Percentiles rank a stretch among this genome's conserved stretches.
Conservation (phyloP, 2,329 filamentous ascomycete genomes). For the Cladosporium phlei region DNA sequence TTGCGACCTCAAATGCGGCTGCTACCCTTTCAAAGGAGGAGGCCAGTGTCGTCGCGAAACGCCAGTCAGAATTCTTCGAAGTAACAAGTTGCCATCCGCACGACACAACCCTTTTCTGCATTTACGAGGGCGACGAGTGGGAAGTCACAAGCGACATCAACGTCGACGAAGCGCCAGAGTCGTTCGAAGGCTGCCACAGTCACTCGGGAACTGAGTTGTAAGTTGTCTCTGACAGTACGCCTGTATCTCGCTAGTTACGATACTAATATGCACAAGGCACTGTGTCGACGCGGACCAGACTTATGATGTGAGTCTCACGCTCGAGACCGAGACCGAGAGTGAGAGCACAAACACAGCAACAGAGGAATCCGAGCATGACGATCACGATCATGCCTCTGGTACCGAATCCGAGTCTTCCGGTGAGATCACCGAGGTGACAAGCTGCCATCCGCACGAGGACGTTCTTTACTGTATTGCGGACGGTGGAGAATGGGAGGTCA, state of each 20-base stretch:
- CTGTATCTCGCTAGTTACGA: too few species aligned
- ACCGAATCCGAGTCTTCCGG: not conserved
- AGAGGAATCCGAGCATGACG: not conserved
- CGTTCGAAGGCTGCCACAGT: conserved; percentile 4
- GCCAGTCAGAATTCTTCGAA: not conserved
- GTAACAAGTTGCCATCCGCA: conserved; percentile 5
- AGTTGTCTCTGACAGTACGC: too few species aligned
- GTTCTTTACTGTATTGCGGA: conserved; percentile 40
- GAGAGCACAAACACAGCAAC: not conserved
- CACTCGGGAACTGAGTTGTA: conserved; percentile 1
- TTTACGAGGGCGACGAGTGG: conserved; percentile 8
- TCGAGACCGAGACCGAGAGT: not conserved
- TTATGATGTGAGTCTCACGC: conserved; percentile 1
- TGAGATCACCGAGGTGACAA: conserved; percentile 19
- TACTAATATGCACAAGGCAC: not conserved
- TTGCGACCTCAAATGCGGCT: not conserved
- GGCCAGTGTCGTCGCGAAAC: not conserved
- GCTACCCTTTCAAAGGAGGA: not conserved
- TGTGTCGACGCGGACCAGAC: conserved; percentile 7
- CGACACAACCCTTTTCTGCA: conserved; percentile 1
- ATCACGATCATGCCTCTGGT: not conserved
- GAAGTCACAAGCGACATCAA: conserved; percentile 7
- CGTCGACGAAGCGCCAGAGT: not conserved
- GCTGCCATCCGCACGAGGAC: conserved; percentile 19
- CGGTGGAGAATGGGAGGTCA: conserved; percentile 6